These are phyloP conservation scores for Fusarium abutilonis DNA, from an alignment of 2,329 filamentous ascomycete species.

Conservation along the genomic window DNA sequence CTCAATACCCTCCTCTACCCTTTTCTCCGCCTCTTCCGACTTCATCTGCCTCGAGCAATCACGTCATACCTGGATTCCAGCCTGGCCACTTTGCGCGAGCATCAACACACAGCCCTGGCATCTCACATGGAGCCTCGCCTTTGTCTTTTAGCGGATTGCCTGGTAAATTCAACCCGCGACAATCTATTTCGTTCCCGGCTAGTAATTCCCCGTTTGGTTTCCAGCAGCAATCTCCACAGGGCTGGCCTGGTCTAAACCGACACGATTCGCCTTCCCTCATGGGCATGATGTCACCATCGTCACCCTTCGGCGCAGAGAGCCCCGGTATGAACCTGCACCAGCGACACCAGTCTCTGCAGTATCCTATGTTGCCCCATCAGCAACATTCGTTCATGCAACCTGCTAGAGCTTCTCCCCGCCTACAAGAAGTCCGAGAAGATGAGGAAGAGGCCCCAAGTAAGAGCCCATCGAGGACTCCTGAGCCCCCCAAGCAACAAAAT, in stretches of 20 bases:
- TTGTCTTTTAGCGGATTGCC: constrained; percentile 71
- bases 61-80: constrained; percentile 65
- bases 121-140: constrained; percentile 76
- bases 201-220: constrained; percentile 75
- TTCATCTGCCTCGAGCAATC: constrained; percentile 79
- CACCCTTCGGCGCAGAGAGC: constrained; percentile 68
- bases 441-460: constrained; percentile 69
- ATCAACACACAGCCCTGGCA: constrained; percentile 69
- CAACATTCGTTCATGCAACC: constrained; percentile 66
- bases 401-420: constrained; percentile 65
- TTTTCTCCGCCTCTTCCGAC: constrained; percentile 87
- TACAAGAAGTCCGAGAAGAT: constrained; percentile 79
- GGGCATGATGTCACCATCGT: constrained; percentile 70
- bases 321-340: constrained; percentile 60
- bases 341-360: constrained; percentile 69
- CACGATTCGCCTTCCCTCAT: constrained; percentile 71
- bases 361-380: constrained; percentile 65
- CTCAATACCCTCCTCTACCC: constrained; percentile 77
- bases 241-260: constrained; percentile 64
- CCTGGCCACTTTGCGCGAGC: constrained; percentile 68
- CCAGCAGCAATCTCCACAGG: constrained; percentile 66
- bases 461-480: constrained; percentile 64
- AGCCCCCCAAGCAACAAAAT: constrained; percentile 58
- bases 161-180: constrained; percentile 72
- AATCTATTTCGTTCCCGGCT: constrained; percentile 74